Evolutionary conservation across 495 filamentous ascomycete genomes (phyloP).

Genomic region (Thermothielavioides terrestris): DNA sequence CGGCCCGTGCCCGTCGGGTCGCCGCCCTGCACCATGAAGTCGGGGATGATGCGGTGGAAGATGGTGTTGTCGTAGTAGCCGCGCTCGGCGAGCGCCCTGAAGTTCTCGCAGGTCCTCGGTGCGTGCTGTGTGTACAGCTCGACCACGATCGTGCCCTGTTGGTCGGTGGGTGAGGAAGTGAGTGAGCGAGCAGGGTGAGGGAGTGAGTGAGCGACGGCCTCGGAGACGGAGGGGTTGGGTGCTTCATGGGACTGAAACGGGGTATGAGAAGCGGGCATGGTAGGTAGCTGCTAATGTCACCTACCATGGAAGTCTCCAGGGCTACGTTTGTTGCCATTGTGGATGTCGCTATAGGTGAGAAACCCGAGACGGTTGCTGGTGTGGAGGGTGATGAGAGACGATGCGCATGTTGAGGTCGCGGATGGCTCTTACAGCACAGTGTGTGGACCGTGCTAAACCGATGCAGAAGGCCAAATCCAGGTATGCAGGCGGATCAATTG

Average conservation of each 20-base stretch:
- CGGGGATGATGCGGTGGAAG: conserved; percentile 91
- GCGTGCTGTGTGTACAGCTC: conserved; percentile 66
- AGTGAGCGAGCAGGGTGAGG: not conserved
- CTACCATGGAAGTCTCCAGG: conserved; percentile 18
- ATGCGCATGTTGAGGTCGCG: too few relatives aligned
- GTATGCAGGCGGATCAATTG: too few relatives aligned
- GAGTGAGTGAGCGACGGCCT: not conserved
- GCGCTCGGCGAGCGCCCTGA: conserved; percentile 62
- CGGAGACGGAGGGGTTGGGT: too few relatives aligned
- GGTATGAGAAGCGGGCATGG: too few relatives aligned
- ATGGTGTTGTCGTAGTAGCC: conserved; percentile 79
- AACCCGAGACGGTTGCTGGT: too few relatives aligned
- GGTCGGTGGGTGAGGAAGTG: not conserved
- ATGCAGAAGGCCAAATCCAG: too few relatives aligned
- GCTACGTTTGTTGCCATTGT: conserved; percentile 16
- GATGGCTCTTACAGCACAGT: too few relatives aligned
- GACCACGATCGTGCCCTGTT: conserved; percentile 65
- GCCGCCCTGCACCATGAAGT: conserved; percentile 96
- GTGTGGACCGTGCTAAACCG: too few relatives aligned
- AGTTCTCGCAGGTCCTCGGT: conserved; percentile 75
- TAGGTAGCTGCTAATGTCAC: not conserved
- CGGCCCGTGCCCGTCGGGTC: conserved; percentile 95
- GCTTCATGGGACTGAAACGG: too few relatives aligned
- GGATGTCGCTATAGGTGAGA: too few relatives aligned
- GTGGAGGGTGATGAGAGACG: not conserved